These are phyloP conservation scores for Kregervanrija pseudodelftensis DNA, from an alignment of 805 yeast genomes.

Conservation along the genomic window DNA sequence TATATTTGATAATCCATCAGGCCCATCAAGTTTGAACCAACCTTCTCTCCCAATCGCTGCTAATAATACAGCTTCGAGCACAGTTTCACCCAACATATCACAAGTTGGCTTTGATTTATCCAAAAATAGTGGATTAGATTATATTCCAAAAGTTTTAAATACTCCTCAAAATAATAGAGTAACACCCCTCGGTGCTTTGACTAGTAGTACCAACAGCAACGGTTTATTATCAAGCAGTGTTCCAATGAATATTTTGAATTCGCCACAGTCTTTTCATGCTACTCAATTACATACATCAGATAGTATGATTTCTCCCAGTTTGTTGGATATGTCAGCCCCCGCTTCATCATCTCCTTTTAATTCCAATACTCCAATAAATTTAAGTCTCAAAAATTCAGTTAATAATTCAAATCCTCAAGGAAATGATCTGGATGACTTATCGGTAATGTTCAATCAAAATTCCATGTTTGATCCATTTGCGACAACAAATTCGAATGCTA, in stretches of 20 bases:
- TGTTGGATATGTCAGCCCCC: constrained; percentile 12
- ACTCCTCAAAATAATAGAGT: constrained; percentile 7
- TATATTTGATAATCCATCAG: constrained; percentile 3
- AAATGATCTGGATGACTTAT: neutral
- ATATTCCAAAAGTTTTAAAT: neutral
- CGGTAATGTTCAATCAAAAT: constrained; percentile 7
- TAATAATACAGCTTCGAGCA: neutral
- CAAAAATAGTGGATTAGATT: constrained; percentile 1
- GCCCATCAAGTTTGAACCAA: too few species aligned
- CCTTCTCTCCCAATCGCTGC: too few species aligned
- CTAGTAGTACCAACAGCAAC: constrained; percentile 8
- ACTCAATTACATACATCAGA: constrained; percentile 1
- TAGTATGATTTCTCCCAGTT: constrained; percentile 2
- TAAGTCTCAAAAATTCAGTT: constrained; percentile 2
- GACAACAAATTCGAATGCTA: constrained; percentile 8
- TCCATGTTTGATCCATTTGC: constrained; percentile 12
- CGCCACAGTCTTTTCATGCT: constrained; percentile 4
- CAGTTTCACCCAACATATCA: constrained; percentile 10
- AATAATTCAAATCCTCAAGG: neutral
- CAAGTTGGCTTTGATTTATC: constrained; percentile 9
- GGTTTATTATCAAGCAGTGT: neutral
- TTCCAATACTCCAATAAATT: constrained; percentile 10
- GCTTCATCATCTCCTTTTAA: constrained; percentile 14
- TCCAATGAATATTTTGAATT: neutral
- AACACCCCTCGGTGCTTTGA: constrained; percentile 15